Base-by-base conservation (phyloP, 2,329 filamentous ascomycete genomes). In the Aureobasidium sp. region DNA sequence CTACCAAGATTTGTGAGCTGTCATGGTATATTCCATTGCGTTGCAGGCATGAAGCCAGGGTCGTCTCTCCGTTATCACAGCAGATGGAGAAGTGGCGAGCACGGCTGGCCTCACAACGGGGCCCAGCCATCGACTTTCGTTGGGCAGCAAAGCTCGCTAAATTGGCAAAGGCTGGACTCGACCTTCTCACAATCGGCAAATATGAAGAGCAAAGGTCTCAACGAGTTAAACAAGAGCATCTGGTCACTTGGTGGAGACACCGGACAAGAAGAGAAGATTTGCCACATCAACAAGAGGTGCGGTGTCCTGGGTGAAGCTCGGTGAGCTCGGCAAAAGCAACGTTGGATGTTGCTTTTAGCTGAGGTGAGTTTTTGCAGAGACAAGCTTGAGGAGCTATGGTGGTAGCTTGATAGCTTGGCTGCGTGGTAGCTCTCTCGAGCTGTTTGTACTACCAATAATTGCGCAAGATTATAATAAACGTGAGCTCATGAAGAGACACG, bases 81-180 rank as follows among this genome's bases (percentile, higher is more conserved):
- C 22, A 24, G 12, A 44, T 8, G 40, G n/a, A 45, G 6, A 17
- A 40, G 53, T 45, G 40, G 53, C 53, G 24, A 45, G 35, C 14
- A 22, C 44, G 54, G 40, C 31, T 44, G 42, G 37, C 31, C 15
- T 47, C 53, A 17, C 39, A 57, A 47, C 42, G 37, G 45, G 37
- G 50, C 50, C 24, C 50, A 47, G 54, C 40, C 42, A 40, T 33
- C 53, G 54, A 58, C 42, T 17, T 39, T 22, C 17, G 54, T 58
- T 58, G 54, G 54, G 54, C 54, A 58, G 54, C 54, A 58, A 58
- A 58, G 54, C 54, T 31, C 54, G 54, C 40, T 40, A 58, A 58
- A 15, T 19, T 48, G n/a, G 19, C 39, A 8, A 8, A 35, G 37
- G 12, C 39, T 58, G 40, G 31, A 39, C 54, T 37, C 29, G 42